phyloP scores from a whole-genome alignment of 1,139 yeast genomes.

The Geotrichum phurueaensis region DNA sequence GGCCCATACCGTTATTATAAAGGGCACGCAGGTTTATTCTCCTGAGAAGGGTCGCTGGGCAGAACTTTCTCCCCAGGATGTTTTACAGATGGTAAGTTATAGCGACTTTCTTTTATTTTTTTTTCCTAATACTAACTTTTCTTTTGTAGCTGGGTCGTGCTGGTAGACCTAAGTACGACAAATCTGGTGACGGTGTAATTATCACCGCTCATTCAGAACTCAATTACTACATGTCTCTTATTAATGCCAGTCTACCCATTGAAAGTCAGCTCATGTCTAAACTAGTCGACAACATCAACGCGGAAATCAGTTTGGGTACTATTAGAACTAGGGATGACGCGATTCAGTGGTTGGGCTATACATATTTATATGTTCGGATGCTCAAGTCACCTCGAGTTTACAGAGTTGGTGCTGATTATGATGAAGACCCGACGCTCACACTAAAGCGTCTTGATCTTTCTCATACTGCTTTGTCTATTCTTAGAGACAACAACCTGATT shows the following conservation, averaged over 20 bases:
- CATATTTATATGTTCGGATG: constrained; percentile 82
- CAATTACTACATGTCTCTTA: constrained; percentile 79
- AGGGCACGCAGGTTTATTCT: constrained; percentile 90
- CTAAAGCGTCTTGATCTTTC: constrained; percentile 60
- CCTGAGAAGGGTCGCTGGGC: constrained; percentile 89
- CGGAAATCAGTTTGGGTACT: constrained; percentile 76
- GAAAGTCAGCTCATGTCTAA: constrained; percentile 77
- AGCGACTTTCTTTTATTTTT: constrained; percentile 27
- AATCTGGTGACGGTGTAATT: constrained; percentile 88
- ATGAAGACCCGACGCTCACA: constrained; percentile 44
- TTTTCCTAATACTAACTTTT: constrained; percentile 1
- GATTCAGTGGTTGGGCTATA: constrained; percentile 68
- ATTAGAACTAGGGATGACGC: constrained; percentile 60
- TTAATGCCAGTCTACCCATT: constrained; percentile 86
- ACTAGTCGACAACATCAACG: constrained; percentile 72
- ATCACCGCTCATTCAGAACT: constrained; percentile 83
- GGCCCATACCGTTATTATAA: constrained; percentile 91
- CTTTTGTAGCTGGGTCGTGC: constrained; percentile 62
- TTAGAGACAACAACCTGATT: constrained; percentile 52
- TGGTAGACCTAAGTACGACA: constrained; percentile 92
- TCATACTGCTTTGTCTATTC: constrained; percentile 65
- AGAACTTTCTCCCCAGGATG: constrained; percentile 87
- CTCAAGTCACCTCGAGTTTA: constrained; percentile 64
- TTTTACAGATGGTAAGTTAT: constrained; percentile 62
- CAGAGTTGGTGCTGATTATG: constrained; percentile 65